Evolutionary conservation across 2,329 filamentous ascomycete genomes (phyloP).

Genomic region (Botrytis medusae): DNA sequence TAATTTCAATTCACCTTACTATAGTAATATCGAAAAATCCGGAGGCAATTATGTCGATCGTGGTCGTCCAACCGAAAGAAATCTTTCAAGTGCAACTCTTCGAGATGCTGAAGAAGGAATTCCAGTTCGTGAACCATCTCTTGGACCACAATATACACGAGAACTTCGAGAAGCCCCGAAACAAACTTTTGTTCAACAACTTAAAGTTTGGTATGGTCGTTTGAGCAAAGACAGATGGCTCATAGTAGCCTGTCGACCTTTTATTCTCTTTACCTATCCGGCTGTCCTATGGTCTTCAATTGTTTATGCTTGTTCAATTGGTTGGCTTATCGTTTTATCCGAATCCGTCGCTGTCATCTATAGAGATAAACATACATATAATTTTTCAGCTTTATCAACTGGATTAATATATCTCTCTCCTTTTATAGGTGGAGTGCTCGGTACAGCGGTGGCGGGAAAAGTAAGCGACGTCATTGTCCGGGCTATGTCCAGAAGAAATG

Average conservation of each 20-base stretch:
- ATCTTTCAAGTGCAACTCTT: neutral
- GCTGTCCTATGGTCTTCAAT: slow-evolving; percentile 84
- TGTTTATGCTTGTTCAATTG: slow-evolving; percentile 83
- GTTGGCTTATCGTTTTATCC: slow-evolving; percentile 93
- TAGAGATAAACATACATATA: slow-evolving; percentile 65
- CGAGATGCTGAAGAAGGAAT: neutral
- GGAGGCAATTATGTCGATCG: slow-evolving; percentile 25
- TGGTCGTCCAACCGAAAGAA: slow-evolving; percentile 5
- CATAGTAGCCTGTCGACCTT: slow-evolving; percentile 73
- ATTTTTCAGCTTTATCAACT: slow-evolving; percentile 77
- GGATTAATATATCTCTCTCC: slow-evolving; percentile 88
- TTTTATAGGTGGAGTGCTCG: slow-evolving; percentile 83
- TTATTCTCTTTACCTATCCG: slow-evolving; percentile 85
- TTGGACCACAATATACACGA: slow-evolving; percentile 60
- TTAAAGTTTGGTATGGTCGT: slow-evolving; percentile 76
- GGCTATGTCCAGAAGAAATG: slow-evolving; percentile 79
- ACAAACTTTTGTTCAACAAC: slow-evolving; percentile 70
- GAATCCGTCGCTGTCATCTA: slow-evolving; percentile 84
- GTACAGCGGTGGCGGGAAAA: slow-evolving; percentile 88
- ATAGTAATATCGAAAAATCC: slow-evolving; percentile 33
- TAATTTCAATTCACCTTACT: slow-evolving; percentile 43
- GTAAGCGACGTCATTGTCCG: slow-evolving; percentile 83
- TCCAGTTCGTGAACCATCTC: neutral
- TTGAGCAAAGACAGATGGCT: slow-evolving; percentile 77
- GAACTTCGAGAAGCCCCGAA: slow-evolving; percentile 65